Percentiles rank a stretch among this genome's conserved stretches.
These are phyloP conservation scores for Pharnaceum exiguum DNA, from an alignment of 148 eudicot genomes.

Conservation along the genomic window DNA sequence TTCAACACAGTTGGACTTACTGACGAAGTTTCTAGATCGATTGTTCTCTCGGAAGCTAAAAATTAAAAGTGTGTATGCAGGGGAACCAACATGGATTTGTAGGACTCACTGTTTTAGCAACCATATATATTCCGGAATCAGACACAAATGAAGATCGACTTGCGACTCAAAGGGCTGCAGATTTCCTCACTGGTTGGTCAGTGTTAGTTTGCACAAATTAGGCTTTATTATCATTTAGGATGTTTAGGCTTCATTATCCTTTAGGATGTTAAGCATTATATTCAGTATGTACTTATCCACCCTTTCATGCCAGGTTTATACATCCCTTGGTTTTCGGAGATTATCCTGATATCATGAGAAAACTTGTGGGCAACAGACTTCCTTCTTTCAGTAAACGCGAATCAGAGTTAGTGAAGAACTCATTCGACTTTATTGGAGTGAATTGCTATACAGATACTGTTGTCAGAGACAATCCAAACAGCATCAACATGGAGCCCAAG, in stretches of 20 bases:
- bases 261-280: no score
- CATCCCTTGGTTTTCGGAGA: slow-evolving; percentile 13
- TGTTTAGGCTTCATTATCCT: no score
- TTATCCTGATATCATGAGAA: slow-evolving; percentile 4
- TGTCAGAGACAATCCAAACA: background rate
- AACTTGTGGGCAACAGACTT: background rate
- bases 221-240: no score
- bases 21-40: no score
- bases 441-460: background rate
- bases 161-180: background rate
- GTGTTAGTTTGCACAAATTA: no score
- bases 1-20: no score
- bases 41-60: no score
- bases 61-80: background rate
- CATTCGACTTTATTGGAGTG: slow-evolving; percentile 5
- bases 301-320: no score
- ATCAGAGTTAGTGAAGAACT: background rate
- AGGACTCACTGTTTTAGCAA: background rate
- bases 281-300: no score
- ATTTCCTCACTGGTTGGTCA: background rate
- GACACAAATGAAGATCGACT: background rate
- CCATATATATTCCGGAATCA: background rate
- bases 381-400: background rate
- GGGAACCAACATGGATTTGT: background rate
- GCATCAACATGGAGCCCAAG: background rate